Conservation (phyloP, 208 protist species). For the Wallacemonas collosoma region DNA sequence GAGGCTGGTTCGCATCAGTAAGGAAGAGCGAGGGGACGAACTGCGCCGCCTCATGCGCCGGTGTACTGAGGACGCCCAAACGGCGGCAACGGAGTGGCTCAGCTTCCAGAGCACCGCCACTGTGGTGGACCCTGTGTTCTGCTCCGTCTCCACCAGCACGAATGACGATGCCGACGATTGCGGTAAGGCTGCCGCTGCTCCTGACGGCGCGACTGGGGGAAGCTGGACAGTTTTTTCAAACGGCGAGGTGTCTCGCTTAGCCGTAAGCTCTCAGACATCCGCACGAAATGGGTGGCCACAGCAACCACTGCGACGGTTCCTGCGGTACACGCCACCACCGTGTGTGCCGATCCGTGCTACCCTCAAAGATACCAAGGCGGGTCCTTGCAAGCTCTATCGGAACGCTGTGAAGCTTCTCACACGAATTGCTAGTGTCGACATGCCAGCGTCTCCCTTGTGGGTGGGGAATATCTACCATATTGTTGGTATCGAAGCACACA, state of each 20-base stretch:
- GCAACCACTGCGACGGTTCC: conserved; percentile 48
- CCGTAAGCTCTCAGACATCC: background rate
- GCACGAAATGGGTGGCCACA: background rate
- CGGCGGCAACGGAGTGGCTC: conserved; percentile 24
- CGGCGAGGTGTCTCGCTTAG: background rate
- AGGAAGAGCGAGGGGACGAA: conserved; percentile 12
- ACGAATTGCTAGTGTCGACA: conserved; percentile 38
- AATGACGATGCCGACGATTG: background rate
- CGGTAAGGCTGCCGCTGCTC: background rate
- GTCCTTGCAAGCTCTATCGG: conserved; percentile 17
- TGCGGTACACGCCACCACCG: conserved; percentile 52
- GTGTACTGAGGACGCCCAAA: background rate
- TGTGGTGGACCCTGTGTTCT: conserved; percentile 48
- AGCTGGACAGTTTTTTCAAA: conserved; percentile 4
- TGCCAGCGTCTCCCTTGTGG: conserved; percentile 29
- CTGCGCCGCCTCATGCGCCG: background rate
- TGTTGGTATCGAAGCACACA: conserved; percentile 52
- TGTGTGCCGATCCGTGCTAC: conserved; percentile 41
- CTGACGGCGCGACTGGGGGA: background rate
- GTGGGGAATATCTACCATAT: conserved; percentile 71
- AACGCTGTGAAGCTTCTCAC: conserved; percentile 49
- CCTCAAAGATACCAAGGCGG: conserved; percentile 10
- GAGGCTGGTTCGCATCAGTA: background rate
- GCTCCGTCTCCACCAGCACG: background rate
- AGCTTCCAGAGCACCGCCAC: conserved; percentile 37